Base-by-base conservation (phyloP, 2,329 filamentous ascomycete species). In the Aspergillus sp. region DNA sequence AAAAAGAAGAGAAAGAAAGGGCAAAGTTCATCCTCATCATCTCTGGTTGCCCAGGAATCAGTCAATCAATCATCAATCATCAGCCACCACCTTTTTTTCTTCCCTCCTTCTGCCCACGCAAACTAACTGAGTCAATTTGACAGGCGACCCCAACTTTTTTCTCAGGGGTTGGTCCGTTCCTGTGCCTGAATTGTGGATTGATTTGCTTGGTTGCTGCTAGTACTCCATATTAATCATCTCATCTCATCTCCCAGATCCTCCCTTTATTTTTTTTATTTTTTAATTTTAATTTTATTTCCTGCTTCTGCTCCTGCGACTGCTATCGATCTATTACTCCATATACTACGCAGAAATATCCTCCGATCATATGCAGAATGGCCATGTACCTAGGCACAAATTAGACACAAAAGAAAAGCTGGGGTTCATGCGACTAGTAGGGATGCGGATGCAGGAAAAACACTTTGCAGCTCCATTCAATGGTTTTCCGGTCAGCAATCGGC, bases 391-490 rank as follows among this genome's bases (percentile, higher is more conserved):
- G 23, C 47, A 32, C 32, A 36, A 13, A 27, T 8, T 27, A 21
- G 41, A 32, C 15, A 36, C 32, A 13, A 36, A 36, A 36, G 32
- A 30, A 50, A 50, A 50, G 25, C 47, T 50, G 47, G 47, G 47
- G 47, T 50, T 50, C 25, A 50, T 50, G 47, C 47, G n/a, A 50
- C 47, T 50, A 50, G 47, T 50, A 27, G 47, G 47, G 15, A 50
- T 50, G 27, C 23, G n/a, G 27, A 15, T 23, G 47, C 47, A 48
- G 44, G 44, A 25, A 27, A 48, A 48, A 48, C 23, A 48, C 19
- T 47, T 23, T 47, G 17, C 42, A 47, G 42, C 17, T 23, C 21
- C 42, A 47, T 47, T 8, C 41, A 3, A 44, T 6, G 6, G 19
- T 19, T 17, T 36, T 36, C 11, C 11, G 11, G 32, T 36, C 32